Evolutionary conservation across 805 yeast species (phyloP), one percentile per base, ranked within the genome.

Genomic region (Ogataea nonfermentans): DNA sequence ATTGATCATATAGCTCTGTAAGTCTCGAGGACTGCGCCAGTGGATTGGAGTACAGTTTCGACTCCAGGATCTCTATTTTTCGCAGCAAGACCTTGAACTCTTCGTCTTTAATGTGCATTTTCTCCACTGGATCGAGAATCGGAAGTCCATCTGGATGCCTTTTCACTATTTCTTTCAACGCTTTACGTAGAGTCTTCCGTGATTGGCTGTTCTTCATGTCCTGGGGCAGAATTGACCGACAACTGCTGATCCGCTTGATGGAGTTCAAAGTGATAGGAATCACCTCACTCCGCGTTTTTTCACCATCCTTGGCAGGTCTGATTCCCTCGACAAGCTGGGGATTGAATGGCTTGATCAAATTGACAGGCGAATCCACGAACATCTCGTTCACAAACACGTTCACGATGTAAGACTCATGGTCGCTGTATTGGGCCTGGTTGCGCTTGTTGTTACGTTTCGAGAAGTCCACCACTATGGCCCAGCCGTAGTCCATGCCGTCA

Each of bases 81-180:
- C 80, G 76, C 42, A 85, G 57, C 36, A 95, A 66, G 36, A 74
- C 70, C 53, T 71, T 68, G 68, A 95, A 93, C 13, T 85, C 86
- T 4, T 74, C 76, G 32, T 79, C 83, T 15, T 52, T 37, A 52
- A 93, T 91, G 57, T 89, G 86, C 99, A 93, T 93, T 58, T 84
- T 87, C 46, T 79, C 82, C 26, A 93, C 70, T 4, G 99, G 98
- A 62, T 93, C 96, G 62, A 93, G 73, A 31, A 79, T 58, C n/a
- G 98, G 96, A 24, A 93, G 71, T 1, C 96, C 96, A 58, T 87
- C 93, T 9, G 95, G 89, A 56, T 89, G 82, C 63, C 95, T 79
- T 51, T 82, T 78, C 24, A 79, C 75, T 46, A 89, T 88, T 61
- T 93, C 97, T 37, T 70, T 72, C 55, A 93, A 67, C 6, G 95